Evolutionary conservation across 345 rosid species (phyloP), one percentile per base, ranked within the genome.

Genomic region (Hibiscus tridactylites): DNA sequence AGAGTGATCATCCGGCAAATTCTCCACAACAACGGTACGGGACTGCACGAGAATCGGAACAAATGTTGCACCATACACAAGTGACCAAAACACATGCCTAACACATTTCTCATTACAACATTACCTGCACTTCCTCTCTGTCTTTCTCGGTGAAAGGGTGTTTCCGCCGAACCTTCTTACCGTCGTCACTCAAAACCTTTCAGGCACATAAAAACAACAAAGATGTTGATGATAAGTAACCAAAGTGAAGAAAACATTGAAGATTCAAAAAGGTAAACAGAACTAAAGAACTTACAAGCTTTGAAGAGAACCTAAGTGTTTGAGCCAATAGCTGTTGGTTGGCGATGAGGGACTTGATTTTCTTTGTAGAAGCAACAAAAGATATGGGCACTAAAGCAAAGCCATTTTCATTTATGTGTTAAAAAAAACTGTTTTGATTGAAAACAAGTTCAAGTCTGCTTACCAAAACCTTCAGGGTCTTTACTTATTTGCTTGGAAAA

Each of bases 1-100:
- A 65, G 98, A 92, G 70, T 96, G 97, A 86, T 96, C 99, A 44
- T 96, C 99, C 19, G 99, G 98, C 79, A 96, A 81, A 83, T 96
- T 96, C 86, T 96, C 98, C 17, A 75, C 97, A 61, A 87, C 87
- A 56, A 95, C 91, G 17, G 88, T 95, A 17, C 97, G 82, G 56
- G 88, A 86, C 97, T 94, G 75, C 44, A 39, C 9, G 44, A 7
- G 9, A 39, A 39, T 39, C 44, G 44, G 44, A 39, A 39, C 44
- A 39, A 37, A 39, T 39, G 44, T 39, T 39, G 44, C 44, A 39
- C 8, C 44, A 39, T 50, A 49, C 2, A 54, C 52, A 70, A 13
- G 56, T 9, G 26, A 37, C 68, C 28, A 13, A 56, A 61, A 46
- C 24, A n/a, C 19, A 13, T 42, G 42, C 47, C 63, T 54, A 19